Evolutionary conservation across 345 rosid genomes (phyloP), one percentile per base, ranked within the genome.

Genomic region (Eucalyptus pauciflora): DNA sequence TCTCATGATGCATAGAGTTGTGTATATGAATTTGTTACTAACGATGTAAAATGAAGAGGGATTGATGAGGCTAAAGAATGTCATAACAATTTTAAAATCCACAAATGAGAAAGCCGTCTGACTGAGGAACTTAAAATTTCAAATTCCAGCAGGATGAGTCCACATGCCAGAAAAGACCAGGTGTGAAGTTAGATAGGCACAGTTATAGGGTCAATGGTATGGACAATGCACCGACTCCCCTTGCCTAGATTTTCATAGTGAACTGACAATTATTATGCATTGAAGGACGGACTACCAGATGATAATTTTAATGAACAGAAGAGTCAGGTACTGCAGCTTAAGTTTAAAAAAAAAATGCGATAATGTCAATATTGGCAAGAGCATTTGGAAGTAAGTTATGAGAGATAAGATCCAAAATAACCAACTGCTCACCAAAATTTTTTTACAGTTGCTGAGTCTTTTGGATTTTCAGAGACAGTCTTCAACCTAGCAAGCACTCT

Each of bases 401-500:
- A 54, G 64, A 29, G 14, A 67, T 46, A 50, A 51, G 45, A 85
- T 37, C 88, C 76, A 83, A n/a, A 87, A 49, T 67, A 88, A 37
- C 6, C 33, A 52, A 41, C 85, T 41, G 60, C 95, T 96, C 90
- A 96, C 99, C 99, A 96, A 89, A 97, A 94, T 49, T 87, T 94
- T 93, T 93, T 95, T 87, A 93, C 46, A 7, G 98, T 94, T 37
- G 80, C 45, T 33, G 91, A 91, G 89, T 96, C 95, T 92, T 96
- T 97, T 45, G 99, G 99, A 92, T 97, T 97, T 43, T 96, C 94
- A 88, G 99, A 94, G 89, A 96, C 93, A 37, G 98, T 94, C 91
- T 93, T 96, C 83, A 96, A 90, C 90, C 99, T 95, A 41, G 96
- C 89, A 89, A 95, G 94, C 89, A 95, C 96, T 91, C 97, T 93